Conservation (phyloP, 2,329 filamentous ascomycete genomes). For the Xylariaceae sp. region DNA sequence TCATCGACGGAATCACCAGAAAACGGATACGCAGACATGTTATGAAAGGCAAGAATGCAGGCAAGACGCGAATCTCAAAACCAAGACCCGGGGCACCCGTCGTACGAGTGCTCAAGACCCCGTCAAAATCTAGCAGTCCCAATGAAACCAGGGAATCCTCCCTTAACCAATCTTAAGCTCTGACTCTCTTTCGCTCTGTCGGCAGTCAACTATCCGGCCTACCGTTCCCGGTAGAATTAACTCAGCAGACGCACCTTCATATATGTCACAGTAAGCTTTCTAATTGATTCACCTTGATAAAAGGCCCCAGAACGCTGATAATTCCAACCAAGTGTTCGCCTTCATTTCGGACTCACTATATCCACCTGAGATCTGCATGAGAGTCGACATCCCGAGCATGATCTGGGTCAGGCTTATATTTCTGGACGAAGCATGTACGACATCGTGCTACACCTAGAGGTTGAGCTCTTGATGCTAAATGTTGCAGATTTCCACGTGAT, state of each 20-base stretch:
- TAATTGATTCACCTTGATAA: neutral
- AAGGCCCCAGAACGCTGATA: no score
- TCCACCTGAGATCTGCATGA: conserved; percentile 7
- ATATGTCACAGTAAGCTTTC: conserved; percentile 5
- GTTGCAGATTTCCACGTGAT: conserved; percentile 11
- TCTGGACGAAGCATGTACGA: conserved; percentile 12
- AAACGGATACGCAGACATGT: conserved; percentile 18
- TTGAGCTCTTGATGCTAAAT: neutral
- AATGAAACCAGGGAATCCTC: no score
- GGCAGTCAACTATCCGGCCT: conserved; percentile 1
- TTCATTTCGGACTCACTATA: conserved; percentile 5
- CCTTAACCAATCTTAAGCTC: no score
- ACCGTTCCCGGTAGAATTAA: neutral
- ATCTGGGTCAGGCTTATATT: conserved; percentile 10
- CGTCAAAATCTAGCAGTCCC: no score
- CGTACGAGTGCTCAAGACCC: neutral
- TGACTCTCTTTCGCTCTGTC: neutral
- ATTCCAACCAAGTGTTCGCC: conserved; percentile 5
- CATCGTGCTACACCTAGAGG: neutral
- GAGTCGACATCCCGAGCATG: conserved; percentile 1
- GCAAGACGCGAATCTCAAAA: conserved; percentile 9
- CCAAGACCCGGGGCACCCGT: neutral
- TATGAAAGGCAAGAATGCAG: conserved; percentile 19
- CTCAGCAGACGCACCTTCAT: conserved; percentile 3
- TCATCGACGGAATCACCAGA: conserved; percentile 8